Base-by-base conservation (phyloP, 768 basidiomycete species). In the Pleurotus pulmonarius region DNA sequence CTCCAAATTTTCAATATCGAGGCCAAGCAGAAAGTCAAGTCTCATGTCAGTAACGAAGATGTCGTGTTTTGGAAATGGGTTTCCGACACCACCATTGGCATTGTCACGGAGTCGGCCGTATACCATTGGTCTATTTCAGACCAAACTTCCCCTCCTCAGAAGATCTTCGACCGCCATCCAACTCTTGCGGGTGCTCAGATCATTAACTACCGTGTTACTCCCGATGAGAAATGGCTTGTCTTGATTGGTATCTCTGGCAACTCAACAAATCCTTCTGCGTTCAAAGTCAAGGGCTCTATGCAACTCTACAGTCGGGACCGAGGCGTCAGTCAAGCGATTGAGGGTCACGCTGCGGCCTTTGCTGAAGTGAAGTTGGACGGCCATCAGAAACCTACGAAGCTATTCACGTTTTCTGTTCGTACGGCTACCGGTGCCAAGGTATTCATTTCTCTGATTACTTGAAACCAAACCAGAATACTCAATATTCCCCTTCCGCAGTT, bases 51-150 rank as follows among this genome's bases (percentile, higher is more conserved):
- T 77, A 89, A 85, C 67, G 94, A 98, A 67, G 96, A 99, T 67
- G 81, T 97, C 52, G 87, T 93, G 22, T 99, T 97, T 74, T 99
- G 97, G 97, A 98, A 97, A 70, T 99, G 97, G 97, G 86, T 98
- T 39, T 90, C 87, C 46, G 88, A 93, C 59, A 83, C 86, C 15
- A 90, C 90, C 25, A 87, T 99, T 59, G 97, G 97, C 65, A 83
- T 98, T 75, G 97, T 98, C 65, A 98, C 96, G 25, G 95, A 98
- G 58, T 80, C 90, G 0, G 82, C 94, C 4, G 96, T 98, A 26
- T 92, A 82, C 70, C 95, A 98, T 71, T 97, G 95, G 94, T 79
- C 87, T 57, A 86, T 88, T 62, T 64, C 74, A 40, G 89, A 93
- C 72, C 73, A 80, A 60, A 88, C 86, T 3, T 88, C 91, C 1